Base-by-base conservation (phyloP, 2,329 filamentous ascomycete species). In the Penicillium thymicola region DNA sequence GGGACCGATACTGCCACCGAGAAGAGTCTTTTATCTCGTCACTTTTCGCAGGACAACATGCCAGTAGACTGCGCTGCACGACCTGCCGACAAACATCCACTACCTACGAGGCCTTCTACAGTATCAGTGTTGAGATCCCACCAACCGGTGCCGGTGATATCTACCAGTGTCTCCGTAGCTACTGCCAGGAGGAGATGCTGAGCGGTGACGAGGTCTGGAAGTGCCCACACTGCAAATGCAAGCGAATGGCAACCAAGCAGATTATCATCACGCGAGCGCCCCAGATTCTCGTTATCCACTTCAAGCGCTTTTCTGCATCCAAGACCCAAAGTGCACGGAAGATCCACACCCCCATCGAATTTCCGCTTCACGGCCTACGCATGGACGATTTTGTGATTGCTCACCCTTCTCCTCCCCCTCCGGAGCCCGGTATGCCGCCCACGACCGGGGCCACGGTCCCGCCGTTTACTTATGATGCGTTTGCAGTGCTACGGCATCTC, bases 401-500 rank as follows among this genome's bases (percentile, higher is more conserved):
- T 32, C 75, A 80, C 44, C 67, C 77, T 30, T 58, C 63, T 21
- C 66, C 69, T n/a, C 68, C 67, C 36, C 66, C 59, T 28, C 53
- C 60, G 48, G 70, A 59, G 41, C 52, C 61, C 51, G 55, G 48
- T 77, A 82, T 28, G 84, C 87, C 40, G 73, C 82, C 63, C 70
- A 83, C 64, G 70, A 72, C 36, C 74, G 79, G 48, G 77, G 79
- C 65, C 51, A 76, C 65, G 54, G 76, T 69, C 51, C 71, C 72
- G 0, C 87, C 89, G 0, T 91, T 89, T 68, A 77, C 79, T 5
- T 99, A 97, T 72, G 88, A 96, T 68, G 87, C 89, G 51, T 97
- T 96, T 70, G 93, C 87, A 2, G 88, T 97, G 7, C 84, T 95
- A 52, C 81, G 89, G 59, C 92, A 97, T 71, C 75, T 84, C 4